Base-by-base conservation (phyloP, 1,284 basidiomycete species). In the Heterobasidion parviporum region DNA sequence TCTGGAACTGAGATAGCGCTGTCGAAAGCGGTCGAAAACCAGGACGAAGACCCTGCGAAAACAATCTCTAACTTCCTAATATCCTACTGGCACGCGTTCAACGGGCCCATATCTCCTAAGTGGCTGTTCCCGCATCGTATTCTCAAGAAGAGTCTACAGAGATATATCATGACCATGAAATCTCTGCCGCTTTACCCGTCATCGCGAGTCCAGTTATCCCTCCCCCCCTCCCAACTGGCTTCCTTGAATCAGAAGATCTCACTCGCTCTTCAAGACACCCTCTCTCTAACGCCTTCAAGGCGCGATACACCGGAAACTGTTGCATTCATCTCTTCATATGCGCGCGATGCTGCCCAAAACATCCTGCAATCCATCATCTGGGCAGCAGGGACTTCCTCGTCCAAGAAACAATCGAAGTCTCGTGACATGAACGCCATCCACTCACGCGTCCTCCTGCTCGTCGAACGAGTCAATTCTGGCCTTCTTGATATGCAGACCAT, bases 331-430 rank as follows among this genome's bases (percentile, higher is more conserved):
- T 68, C 76, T 7, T 79, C 80, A 5, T 89, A 85, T 57, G 77
- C 74, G 6, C 74, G 74, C 58, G 81, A 85, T 61, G 67, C 67
- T 1, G 83, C 85, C 6, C 71, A 75, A 15, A 72, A 76, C 35
- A 63, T 64, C 2, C 71, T 89, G 0, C 73, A 85, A 51, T 61
- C 68, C 7, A 67, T 87, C 41, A 81, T 88, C 58, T 89, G 85
- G 85, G 70, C 70, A 3, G 35, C 26, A 26, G 26, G 26, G 26
- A 26, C 54, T 18, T 61, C 62, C 12, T 2, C 55, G 61, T 63
- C 15, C 55, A 57, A 43, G 46, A 59, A 38, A 61, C 41, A 14
- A 60, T 35, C 46, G 54, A 8, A 54, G 35, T 33, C 43, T 55
- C 14, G 54, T 45, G 45, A 63, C 56, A 43, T 59, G 66, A 71